These are phyloP conservation scores for Lecanicillium sp. DNA, from an alignment of 2,329 filamentous ascomycete species.

Conservation along the genomic window DNA sequence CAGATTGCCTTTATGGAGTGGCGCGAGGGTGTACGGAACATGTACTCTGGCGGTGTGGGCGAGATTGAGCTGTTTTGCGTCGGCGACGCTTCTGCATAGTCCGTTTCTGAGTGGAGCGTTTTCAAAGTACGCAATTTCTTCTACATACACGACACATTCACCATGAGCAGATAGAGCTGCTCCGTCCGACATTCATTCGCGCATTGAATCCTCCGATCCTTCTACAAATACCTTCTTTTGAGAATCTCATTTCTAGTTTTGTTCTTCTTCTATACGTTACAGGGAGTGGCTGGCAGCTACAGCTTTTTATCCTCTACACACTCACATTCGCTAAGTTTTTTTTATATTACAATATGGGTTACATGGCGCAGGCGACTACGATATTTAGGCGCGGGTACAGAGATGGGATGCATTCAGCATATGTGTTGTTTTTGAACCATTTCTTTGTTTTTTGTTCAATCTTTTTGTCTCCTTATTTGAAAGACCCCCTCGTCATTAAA, in stretches of 20 bases:
- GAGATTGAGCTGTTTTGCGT: constrained; percentile 87
- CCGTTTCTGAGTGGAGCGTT: neutral
- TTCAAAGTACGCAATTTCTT: neutral
- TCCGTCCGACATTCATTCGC: no score
- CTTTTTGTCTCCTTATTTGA: constrained; percentile 10
- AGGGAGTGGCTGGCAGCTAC: constrained; percentile 5
- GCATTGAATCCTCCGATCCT: neutral
- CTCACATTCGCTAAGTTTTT: constrained; percentile 18
- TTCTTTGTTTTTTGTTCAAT: constrained; percentile 14
- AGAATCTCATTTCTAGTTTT: constrained; percentile 2
- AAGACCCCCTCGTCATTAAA: no score
- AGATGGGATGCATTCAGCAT: constrained; percentile 12
- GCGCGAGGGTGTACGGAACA: constrained; percentile 61
- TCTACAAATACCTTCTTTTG: neutral
- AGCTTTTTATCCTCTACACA: constrained; percentile 10
- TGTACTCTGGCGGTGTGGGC: constrained; percentile 64
- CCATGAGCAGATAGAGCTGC: no score
- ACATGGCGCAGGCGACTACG: constrained; percentile 13
- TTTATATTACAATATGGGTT: constrained; percentile 16
- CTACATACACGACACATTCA: neutral
- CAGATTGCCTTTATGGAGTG: constrained; percentile 93
- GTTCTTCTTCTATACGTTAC: neutral
- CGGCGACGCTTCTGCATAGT: constrained; percentile 35
- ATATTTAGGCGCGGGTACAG: constrained; percentile 7
- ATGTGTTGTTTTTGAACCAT: constrained; percentile 18